A percentile compares a stretch with the other conserved stretches of the same genome.
Evolutionary conservation across 1,284 basidiomycete genomes (phyloP).

Genomic region (Ustilago shanxiensis): DNA sequence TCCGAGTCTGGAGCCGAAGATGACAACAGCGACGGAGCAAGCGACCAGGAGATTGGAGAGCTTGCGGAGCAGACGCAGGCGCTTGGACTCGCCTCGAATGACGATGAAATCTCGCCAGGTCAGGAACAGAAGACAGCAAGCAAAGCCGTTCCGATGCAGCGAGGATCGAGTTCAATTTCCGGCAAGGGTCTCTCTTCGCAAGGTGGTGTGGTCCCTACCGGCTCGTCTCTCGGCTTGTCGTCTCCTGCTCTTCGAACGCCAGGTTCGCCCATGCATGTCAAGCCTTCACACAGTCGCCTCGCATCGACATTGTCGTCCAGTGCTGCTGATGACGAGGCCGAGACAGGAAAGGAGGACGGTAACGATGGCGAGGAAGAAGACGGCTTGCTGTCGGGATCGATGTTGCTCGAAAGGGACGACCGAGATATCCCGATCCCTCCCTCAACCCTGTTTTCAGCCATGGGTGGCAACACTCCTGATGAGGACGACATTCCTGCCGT

Average conservation of each 20-base stretch:
- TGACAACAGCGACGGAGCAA: conserved; percentile 72
- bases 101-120: conserved; percentile 1
- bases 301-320: conserved; percentile 26
- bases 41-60: conserved; percentile 55
- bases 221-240: conserved; percentile 17
- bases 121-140: background rate
- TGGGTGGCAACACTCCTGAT: conserved; percentile 33
- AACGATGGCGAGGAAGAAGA: conserved; percentile 34
- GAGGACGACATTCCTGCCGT: conserved; percentile 62
- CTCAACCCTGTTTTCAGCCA: conserved; percentile 45
- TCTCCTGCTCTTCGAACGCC: conserved; percentile 14
- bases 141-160: conserved; percentile 17
- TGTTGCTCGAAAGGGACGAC: conserved; percentile 47
- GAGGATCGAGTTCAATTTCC: conserved; percentile 24
- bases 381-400: conserved; percentile 42
- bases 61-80: conserved; percentile 4
- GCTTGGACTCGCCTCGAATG: background rate
- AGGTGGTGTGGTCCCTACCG: conserved; percentile 6
- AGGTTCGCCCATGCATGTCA: conserved; percentile 14
- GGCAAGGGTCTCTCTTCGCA: conserved; percentile 22
- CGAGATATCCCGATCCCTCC: conserved; percentile 45
- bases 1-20: conserved; percentile 64
- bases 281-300: conserved; percentile 26
- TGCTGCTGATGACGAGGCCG: conserved; percentile 38
- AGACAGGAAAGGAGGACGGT: conserved; percentile 24